Evolutionary conservation across 2,329 filamentous ascomycete genomes (phyloP), one percentile per base, ranked within the genome.

Genomic region (Cytospora schulzeri): DNA sequence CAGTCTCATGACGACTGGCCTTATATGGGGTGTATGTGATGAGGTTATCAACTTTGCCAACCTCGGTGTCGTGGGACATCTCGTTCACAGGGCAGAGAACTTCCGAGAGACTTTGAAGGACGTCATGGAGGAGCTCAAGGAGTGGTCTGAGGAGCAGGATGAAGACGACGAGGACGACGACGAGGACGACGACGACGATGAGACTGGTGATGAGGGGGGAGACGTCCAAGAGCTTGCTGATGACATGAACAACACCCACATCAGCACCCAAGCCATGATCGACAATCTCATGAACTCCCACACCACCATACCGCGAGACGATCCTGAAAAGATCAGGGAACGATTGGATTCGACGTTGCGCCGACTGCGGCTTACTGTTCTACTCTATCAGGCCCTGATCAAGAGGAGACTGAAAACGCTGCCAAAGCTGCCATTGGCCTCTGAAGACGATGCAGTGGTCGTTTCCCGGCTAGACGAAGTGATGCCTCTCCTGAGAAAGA

Each of bases 21-120:
- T 93, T 6, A 79, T 96, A 1, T 97, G 93, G 93, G 86, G 91
- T 62, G 85, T 88, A 8, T 97, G 93, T 71, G 93, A 97, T 76
- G 83, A 85, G 9, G 73, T 96, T 19, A 78, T 87, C 3, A 80
- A 81, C 11, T 77, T 96, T 48, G 85, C 88, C 57, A 81, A 81
- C 7, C 77, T 87, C 28, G 93, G 92, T 0, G 83, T 96, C 6
- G 85, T 84, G 0, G 91, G 89, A 0, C 80, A 93, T 64, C 83
- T 94, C 55, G 82, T 90, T 0, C 81, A 84, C 69, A 93, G 90
- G 73, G 89, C 89, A 1, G 86, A 91, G 69, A 83, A 93, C 73
- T 91, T 89, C 76, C 81, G 87, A 50, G 91, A 91, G 63, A 85
- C 90, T 2, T 79, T 97, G 28, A 86, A 91, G 70, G 94, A 97